A percentile compares a stretch with the other conserved stretches of the same genome.
Evolutionary conservation across 192 early-diverging fungal species (phyloP).

Genomic region (Backusella mclennaniae): DNA sequence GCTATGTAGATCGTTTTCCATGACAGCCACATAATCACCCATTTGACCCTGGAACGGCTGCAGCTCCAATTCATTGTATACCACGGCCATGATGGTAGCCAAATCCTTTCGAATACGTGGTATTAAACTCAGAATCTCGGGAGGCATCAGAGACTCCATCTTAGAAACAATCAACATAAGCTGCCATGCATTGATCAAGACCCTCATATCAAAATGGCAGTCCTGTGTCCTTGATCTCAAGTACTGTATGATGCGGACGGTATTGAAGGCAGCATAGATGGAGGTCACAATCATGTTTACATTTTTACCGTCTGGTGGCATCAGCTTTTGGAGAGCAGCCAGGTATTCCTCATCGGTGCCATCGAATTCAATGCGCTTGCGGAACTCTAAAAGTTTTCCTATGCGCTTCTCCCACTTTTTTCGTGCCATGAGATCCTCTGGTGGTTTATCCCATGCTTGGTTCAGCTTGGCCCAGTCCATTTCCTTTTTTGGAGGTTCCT

Average conservation of each 20-base stretch:
- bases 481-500: background rate
- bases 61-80: background rate
- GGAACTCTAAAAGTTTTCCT: background rate
- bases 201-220: constrained; percentile 11
- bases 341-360: constrained; percentile 11
- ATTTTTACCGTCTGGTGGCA: background rate
- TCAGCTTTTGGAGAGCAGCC: background rate
- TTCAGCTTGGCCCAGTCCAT: background rate
- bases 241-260: constrained; percentile 9
- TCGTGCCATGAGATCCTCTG: background rate
- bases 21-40: background rate
- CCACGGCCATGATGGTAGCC: background rate
- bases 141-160: background rate
- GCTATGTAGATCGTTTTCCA: constrained; percentile 8
- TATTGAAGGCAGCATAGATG: constrained; percentile 3
- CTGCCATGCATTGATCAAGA: constrained; percentile 6
- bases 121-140: background rate
- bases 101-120: constrained; percentile 5
- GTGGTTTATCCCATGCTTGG: background rate
- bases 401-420: background rate
- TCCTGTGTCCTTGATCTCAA: background rate
- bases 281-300: background rate
- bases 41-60: constrained; percentile 4
- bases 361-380: background rate
- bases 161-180: background rate